Conservation (phyloP, 2,329 filamentous ascomycete genomes). For the Magnaporthiopsis rhizophila region DNA sequence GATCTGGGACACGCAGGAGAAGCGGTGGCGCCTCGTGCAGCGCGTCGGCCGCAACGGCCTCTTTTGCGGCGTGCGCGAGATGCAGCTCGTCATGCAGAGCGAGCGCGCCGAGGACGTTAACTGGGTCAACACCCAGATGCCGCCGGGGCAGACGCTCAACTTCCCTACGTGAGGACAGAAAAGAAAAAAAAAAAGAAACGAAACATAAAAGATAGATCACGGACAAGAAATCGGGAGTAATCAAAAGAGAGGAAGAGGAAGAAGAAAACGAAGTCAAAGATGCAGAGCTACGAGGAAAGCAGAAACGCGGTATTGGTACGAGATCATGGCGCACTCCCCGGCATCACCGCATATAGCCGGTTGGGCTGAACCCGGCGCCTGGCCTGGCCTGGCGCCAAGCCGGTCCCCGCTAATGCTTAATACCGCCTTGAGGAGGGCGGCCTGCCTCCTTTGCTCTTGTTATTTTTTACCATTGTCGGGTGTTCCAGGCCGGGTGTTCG, state of each 20-base stretch:
- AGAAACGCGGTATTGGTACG: too few species aligned
- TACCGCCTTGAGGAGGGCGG: too few species aligned
- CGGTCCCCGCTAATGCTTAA: too few species aligned
- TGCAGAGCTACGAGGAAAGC: too few species aligned
- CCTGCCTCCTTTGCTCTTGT: too few species aligned
- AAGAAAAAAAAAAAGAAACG: background rate
- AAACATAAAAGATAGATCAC: background rate
- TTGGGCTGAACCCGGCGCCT: too few species aligned
- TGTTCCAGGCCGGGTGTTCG: too few species aligned
- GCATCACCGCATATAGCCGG: too few species aligned
- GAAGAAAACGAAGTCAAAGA: background rate
- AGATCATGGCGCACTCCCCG: too few species aligned
- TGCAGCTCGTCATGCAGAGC: conserved; percentile 29
- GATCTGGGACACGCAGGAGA: conserved; percentile 33
- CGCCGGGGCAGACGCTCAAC: conserved; percentile 23
- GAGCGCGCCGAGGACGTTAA: conserved; percentile 23
- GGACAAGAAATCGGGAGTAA: too few species aligned
- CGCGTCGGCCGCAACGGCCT: conserved; percentile 40
- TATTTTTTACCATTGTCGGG: too few species aligned
- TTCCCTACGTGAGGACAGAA: conserved; percentile 19
- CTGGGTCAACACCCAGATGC: conserved; percentile 26
- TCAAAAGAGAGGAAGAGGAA: background rate
- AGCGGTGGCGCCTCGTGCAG: conserved; percentile 31
- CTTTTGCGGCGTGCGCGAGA: conserved; percentile 46
- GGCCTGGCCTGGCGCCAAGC: too few species aligned